A percentile compares a stretch with the other conserved stretches of the same genome.
These are phyloP conservation scores for Stemphylium lycopersici DNA, from an alignment of 2,329 filamentous ascomycete genomes.

Conservation along the genomic window DNA sequence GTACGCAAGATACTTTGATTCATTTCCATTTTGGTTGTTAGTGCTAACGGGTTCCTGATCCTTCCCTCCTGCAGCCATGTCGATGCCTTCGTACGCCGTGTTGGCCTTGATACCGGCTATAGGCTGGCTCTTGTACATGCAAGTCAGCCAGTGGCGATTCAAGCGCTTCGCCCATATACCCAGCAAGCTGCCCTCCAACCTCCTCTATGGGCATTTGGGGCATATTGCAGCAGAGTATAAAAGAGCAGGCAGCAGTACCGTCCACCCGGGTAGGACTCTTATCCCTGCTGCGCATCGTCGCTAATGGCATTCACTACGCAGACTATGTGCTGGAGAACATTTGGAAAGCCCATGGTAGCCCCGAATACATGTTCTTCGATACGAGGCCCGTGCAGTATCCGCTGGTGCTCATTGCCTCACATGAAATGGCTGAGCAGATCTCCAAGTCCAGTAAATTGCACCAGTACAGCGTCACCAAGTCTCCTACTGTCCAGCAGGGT, in stretches of 20 bases:
- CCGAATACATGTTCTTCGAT: conserved; percentile 39
- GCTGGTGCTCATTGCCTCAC: conserved; percentile 34
- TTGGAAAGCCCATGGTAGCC: conserved; percentile 33
- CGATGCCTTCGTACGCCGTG: conserved; percentile 21
- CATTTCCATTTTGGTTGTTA: background rate
- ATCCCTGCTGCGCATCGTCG: background rate
- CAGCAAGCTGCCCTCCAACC: conserved; percentile 23
- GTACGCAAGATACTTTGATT: background rate
- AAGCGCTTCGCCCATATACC: conserved; percentile 33
- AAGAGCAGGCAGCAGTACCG: conserved; percentile 28
- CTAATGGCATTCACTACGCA: conserved; percentile 10
- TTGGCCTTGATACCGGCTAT: conserved; percentile 30
- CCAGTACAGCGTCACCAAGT: conserved; percentile 43
- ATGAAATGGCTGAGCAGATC: conserved; percentile 46
- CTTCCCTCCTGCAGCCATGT: conserved; percentile 18
- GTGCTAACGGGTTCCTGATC: background rate
- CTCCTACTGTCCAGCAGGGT: conserved; percentile 35
- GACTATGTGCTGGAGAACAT: conserved; percentile 44
- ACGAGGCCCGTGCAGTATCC: conserved; percentile 39
- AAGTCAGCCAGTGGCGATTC: conserved; percentile 36
- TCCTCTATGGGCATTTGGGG: conserved; percentile 38
- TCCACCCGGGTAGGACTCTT: conserved; percentile 36
- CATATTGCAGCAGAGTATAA: conserved; percentile 35
- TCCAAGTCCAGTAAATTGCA: conserved; percentile 34
- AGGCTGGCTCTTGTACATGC: conserved; percentile 26